These are phyloP conservation scores for Ceratocystis alfenasii DNA, from an alignment of 2,329 filamentous ascomycete species.

Conservation along the genomic window DNA sequence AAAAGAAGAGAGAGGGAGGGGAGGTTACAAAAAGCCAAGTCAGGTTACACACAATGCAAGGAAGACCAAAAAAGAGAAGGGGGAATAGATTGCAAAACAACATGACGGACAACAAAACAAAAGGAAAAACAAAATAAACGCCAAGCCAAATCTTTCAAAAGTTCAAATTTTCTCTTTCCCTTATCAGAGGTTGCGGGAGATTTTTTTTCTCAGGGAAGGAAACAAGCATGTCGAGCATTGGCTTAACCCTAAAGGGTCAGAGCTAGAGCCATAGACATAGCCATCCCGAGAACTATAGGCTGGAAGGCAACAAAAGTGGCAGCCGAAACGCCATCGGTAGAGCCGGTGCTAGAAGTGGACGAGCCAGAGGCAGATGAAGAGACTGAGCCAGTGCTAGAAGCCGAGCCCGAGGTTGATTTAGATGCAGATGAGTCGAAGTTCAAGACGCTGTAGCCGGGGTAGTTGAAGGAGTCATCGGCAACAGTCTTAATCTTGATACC, in stretches of 20 bases:
- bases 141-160: neutral
- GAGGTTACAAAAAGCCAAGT: neutral
- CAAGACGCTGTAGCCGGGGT: constrained; percentile 34
- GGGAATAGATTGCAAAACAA: constrained; percentile 13
- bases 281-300: constrained; percentile 22
- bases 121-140: constrained; percentile 7
- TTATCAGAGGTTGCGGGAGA: neutral
- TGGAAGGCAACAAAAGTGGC: constrained; percentile 19
- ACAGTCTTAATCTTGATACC: constrained; percentile 39
- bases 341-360: neutral
- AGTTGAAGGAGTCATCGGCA: constrained; percentile 36
- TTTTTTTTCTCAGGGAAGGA: neutral
- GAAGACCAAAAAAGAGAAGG: neutral
- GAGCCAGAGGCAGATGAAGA: constrained; percentile 14
- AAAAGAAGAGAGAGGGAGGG: neutral
- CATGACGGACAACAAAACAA: constrained; percentile 1
- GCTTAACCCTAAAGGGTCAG: constrained; percentile 21
- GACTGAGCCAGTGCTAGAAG: constrained; percentile 11
- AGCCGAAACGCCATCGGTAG: constrained; percentile 16
- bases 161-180: neutral
- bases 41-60: neutral
- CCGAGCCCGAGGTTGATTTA: constrained; percentile 9
- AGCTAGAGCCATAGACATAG: constrained; percentile 21
- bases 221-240: neutral
- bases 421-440: constrained; percentile 22